Evolutionary conservation across 2,329 filamentous ascomycete species (phyloP).

Genomic region (Cyphellophora attinorum): DNA sequence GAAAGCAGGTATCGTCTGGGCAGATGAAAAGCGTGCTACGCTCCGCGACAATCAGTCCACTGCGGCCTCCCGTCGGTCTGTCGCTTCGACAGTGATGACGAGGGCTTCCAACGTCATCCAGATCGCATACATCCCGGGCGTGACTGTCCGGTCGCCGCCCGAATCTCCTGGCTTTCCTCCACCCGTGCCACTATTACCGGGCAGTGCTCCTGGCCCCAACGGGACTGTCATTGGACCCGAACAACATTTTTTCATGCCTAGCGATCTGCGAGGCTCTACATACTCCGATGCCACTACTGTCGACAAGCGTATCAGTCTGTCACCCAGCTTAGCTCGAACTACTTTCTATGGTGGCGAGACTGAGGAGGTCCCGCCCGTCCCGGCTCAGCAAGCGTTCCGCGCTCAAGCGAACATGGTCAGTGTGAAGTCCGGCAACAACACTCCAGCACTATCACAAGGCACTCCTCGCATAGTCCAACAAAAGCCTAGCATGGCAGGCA

Average conservation of each 20-base stretch:
- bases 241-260: slow-evolving; percentile 83
- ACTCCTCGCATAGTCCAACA: slow-evolving; percentile 31
- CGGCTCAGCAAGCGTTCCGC: slow-evolving; percentile 77
- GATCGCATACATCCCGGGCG: slow-evolving; percentile 96
- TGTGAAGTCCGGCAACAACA: slow-evolving; percentile 62
- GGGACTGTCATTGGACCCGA: slow-evolving; percentile 52
- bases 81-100: slow-evolving; percentile 90
- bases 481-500: slow-evolving; percentile 26
- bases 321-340: slow-evolving; percentile 46
- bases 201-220: slow-evolving; percentile 47
- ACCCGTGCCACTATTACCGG: slow-evolving; percentile 85
- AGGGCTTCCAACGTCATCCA: slow-evolving; percentile 98
- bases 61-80: slow-evolving; percentile 72
- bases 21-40: slow-evolving; percentile 48
- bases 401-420: slow-evolving; percentile 89
- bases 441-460: slow-evolving; percentile 30
- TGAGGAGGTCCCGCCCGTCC: slow-evolving; percentile 59
- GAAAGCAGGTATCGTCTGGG: slow-evolving; percentile 51
- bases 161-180: slow-evolving; percentile 73
- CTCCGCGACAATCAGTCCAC: slow-evolving; percentile 59
- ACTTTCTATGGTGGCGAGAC: slow-evolving; percentile 91
- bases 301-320: slow-evolving; percentile 39
- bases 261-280: slow-evolving; percentile 80
- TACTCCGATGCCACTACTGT: slow-evolving; percentile 48
- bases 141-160: slow-evolving; percentile 81